Evolutionary conservation across 768 basidiomycete genomes (phyloP), one percentile per base, ranked within the genome.

Genomic region (Mycena galopus): DNA sequence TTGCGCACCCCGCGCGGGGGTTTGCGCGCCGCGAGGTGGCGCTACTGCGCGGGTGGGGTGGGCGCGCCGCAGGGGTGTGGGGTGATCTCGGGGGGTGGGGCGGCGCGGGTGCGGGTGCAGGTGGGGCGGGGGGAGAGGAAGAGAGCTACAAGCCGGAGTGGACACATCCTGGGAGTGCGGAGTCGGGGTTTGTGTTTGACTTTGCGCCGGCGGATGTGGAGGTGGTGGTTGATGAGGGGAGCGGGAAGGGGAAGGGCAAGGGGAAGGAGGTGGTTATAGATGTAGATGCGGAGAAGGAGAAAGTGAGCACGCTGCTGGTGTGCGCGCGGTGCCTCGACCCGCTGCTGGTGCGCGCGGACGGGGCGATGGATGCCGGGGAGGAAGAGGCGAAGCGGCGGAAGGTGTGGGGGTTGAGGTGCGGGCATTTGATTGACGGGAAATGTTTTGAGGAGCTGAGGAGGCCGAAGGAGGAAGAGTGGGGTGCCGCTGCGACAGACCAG

Each of bases 381-480:
- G 81, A 84, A 55, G 90, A 89, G 39, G 84, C 82, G 47, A 82
- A 82, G 47, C 81, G 80, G 42, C 82, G 86, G 64, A 86, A 88
- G 51, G 81, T 95, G 10, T 95, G 93, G 94, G 90, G 87, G 2
- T 81, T 95, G 71, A 84, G 92, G 47, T 95, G 94, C 63, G 94
- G 94, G 0, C 94, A 95, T 77, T 80, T 95, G 75, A 85, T 95
- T 0, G 94, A 95, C 73, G 94, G 93, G 59, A 93, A 92, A 79
- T 95, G 94, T 74, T 80, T 92, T 2, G 86, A 86, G 71, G 84
- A 86, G 73, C 74, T 95, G 59, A 90, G 91, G 78, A 80, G 83
- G 39, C 92, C 89, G 44, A 42, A 76, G 50, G 67, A 69, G 23
- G 58, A 37, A n/a, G 30, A 21, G 56, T 23, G n/a, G 23, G 21